Conservation (phyloP, 2,329 filamentous ascomycete genomes). For the Phoma sp. region DNA sequence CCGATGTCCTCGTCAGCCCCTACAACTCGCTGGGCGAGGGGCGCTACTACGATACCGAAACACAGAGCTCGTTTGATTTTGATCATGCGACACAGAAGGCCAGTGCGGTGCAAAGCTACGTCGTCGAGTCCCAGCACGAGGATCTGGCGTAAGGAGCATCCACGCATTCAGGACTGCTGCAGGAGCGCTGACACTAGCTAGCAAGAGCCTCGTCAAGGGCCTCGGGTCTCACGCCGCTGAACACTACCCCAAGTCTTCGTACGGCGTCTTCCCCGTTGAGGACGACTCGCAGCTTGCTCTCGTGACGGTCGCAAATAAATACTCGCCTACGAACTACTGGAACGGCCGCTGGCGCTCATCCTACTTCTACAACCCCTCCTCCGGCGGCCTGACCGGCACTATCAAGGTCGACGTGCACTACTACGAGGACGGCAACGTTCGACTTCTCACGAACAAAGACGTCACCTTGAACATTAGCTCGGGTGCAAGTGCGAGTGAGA, state of each 20-base stretch:
- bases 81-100: slow-evolving; percentile 88
- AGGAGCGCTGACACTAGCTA: slow-evolving; percentile 44
- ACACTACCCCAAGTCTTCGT: slow-evolving; percentile 83
- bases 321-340: slow-evolving; percentile 98
- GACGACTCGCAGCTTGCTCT: slow-evolving; percentile 78
- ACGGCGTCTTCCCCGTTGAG: slow-evolving; percentile 82
- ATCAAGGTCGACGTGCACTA: slow-evolving; percentile 98
- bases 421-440: slow-evolving; percentile 98
- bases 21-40: slow-evolving; percentile 82
- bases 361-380: slow-evolving; percentile 77
- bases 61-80: slow-evolving; percentile 84
- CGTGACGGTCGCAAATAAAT: slow-evolving; percentile 91
- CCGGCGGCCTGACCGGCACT: slow-evolving; percentile 71
- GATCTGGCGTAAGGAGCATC: slow-evolving; percentile 75
- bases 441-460: slow-evolving; percentile 86
- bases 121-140: slow-evolving; percentile 74
- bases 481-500: slow-evolving; percentile 67
- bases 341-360: slow-evolving; percentile 95
- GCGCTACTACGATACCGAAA: slow-evolving; percentile 89
- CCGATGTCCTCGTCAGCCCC: slow-evolving; percentile 79
- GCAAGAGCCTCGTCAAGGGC: slow-evolving; percentile 82
- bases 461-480: slow-evolving; percentile 64
- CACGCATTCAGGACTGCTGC: not conserved
- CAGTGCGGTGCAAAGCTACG: slow-evolving; percentile 78
- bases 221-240: slow-evolving; percentile 79